Base-by-base conservation (phyloP, 1,139 yeast species). In the Saccharomyces hybrid region DNA sequence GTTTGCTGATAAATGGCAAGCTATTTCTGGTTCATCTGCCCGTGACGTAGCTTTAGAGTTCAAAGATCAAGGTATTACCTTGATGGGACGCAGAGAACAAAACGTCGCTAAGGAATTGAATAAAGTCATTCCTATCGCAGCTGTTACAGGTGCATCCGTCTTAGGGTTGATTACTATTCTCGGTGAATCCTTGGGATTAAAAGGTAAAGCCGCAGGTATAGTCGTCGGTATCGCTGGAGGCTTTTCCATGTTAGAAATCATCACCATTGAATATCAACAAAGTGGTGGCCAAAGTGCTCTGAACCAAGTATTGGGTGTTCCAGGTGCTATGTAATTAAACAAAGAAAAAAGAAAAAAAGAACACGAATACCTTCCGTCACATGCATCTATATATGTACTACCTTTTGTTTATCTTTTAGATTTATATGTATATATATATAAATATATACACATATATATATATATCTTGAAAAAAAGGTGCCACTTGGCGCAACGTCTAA, bases 81-180 rank as follows among this genome's bases (percentile, higher is more conserved):
- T 90, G 63, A 79, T 88, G 53, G 96, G 97, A 60, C 90, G 86
- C 75, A 86, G 97, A 77, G 97, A 91, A 66, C 83, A 80, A 56
- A 83, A 90, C 31, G 77, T 84, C 51, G 78, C 86, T 56, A 84
- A 81, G 71, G 97, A 89, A 74, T 80, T 91, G 58, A 77, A 82
- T 60, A 82, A 87, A 70, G 77, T 88, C 60, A 83, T 90, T 60
- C 91, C 95, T 54, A 82, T 82, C 50, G 96, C 97, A 55, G 82
- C 97, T 25, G 81, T 84, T 26, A 78, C 87, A 48, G 97, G 97
- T 66, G 95, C 95, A 34, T 81, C 84, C 53, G 61, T 81, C 13
- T 72, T 86, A 57, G 82, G 89, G 49, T 70, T 71, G 2, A 56
- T 83, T 52, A 80, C 86, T 11, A 73, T 83, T 53, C 73, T 66